Evolutionary conservation across 768 basidiomycete genomes (phyloP), one percentile per base, ranked within the genome.

Genomic region (Daedaleopsis nitida): DNA sequence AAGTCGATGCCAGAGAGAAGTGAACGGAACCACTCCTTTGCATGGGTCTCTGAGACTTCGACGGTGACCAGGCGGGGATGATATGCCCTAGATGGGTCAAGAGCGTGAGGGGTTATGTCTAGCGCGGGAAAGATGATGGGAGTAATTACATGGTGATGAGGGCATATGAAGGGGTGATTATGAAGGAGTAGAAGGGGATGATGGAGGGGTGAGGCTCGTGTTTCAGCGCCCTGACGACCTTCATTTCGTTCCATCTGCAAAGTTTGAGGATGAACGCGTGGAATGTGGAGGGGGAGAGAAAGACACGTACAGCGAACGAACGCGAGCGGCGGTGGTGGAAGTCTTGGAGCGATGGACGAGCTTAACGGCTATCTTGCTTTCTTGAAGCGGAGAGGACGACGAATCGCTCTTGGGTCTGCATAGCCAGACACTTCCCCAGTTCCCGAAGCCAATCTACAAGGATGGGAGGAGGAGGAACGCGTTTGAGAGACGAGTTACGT

Each of bases 171-270:
- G 93, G 91, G 0, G 93, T 93, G 66, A 96, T 92, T 71, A 96
- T 89, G 80, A 98, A 98, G 4, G 91, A 89, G 69, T 95, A 88
- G 75, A 98, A 98, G 12, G 86, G 85, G 63, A 98, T 91, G 74
- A 98, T 89, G 62, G 92, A 91, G 0, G 94, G 95, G 71, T 98
- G 96, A 10, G 88, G 86, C 68, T 94, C 89, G 48, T 86, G 76
- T 77, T 90, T 91, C 74, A 98, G 86, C 12, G 86, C 79, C 66
- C 91, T 83, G 60, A 98, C 87, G 68, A 96, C 90, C 82, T 96
- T 96, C 94, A 96, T 96, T 79, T 98, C 95, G 70, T 95, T 96
- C 95, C 95, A 94, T 77, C 92, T 94, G 65, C 49, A 47, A 42
- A 57, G 53, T 14, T 9, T 38, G 53, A 58, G 21, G 5, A n/a